Evolutionary conservation across 768 basidiomycete species (phyloP), one percentile per base, ranked within the genome.

Genomic region (Mycena olivaceomarginata): DNA sequence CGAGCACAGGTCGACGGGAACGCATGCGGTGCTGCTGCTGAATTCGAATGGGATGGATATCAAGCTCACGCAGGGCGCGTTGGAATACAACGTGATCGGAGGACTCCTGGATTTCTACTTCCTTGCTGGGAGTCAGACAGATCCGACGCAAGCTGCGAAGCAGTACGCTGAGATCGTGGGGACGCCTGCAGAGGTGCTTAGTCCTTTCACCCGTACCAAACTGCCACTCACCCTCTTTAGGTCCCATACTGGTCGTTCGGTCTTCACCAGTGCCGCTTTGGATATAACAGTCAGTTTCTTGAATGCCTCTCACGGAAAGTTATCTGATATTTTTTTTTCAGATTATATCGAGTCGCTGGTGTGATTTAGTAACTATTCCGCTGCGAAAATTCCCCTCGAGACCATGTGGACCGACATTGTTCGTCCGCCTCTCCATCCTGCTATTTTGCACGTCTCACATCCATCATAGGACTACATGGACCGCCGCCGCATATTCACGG

Each of bases 321-420:
- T 39, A 20, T 41, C 48, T 57, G n/a, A 63, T 31, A 40, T 67
- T 53, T 40, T 10, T 12, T 9, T 41, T 9, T 4, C 46, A 93
- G 93, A 93, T 79, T 94, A 88, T 62, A 85, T 93, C 39, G 90
- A 93, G 92, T 94, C 1, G 90, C 93, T 0, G 84, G 86, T 46
- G 94, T 94, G 5, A 91, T 94, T n/a, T 71, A 83, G 89, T 0
- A 92, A 90, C 81, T 94, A 94, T 77, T 89, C 92, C 1, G 88
- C 84, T 1, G 92, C 93, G 0, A 82, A 84, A 5, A 94, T 95
- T 69, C 94, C 94, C 9, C 88, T 94, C 5, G 93, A 95, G 83
- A 94, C 93, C 0, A 94, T 94, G 93, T 94, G 94, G 94, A 94
- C 93, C 2, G 94, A 94, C 82, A 95, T 95, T 46, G 93, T 90